Evolutionary conservation across 2,329 filamentous ascomycete species (phyloP).

Genomic region (Neurospora crassa): DNA sequence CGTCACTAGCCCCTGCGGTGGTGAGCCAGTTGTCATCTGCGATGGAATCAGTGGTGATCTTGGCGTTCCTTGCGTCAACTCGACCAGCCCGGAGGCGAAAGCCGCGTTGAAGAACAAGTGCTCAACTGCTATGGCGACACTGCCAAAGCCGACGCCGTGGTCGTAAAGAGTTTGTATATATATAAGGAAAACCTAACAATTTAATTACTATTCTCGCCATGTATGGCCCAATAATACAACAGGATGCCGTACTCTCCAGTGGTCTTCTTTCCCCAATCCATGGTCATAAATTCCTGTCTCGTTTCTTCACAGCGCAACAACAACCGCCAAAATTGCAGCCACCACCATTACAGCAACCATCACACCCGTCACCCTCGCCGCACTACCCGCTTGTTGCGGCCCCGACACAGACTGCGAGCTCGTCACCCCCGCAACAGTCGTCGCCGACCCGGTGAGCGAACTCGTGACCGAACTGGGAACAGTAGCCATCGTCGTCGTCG

Average conservation of each 20-base stretch:
- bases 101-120: slow-evolving; percentile 25
- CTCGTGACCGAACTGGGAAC: neutral
- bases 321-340: neutral
- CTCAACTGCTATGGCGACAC: slow-evolving; percentile 11
- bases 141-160: slow-evolving; percentile 12
- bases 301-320: neutral
- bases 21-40: slow-evolving; percentile 36
- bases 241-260: neutral
- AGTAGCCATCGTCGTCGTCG: neutral
- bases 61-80: slow-evolving; percentile 26
- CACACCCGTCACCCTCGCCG: neutral
- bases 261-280: neutral
- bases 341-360: neutral
- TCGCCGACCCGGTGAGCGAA: neutral
- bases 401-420: neutral
- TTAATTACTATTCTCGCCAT: neutral
- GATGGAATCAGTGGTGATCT: slow-evolving; percentile 33
- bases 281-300: neutral
- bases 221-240: neutral
- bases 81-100: slow-evolving; percentile 24
- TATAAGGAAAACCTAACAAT: neutral
- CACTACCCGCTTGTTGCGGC: neutral
- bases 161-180: neutral
- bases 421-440: neutral
- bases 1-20: slow-evolving; percentile 39